Base-by-base conservation (phyloP, 768 basidiomycete species). In the Lactifluus echinatus region DNA sequence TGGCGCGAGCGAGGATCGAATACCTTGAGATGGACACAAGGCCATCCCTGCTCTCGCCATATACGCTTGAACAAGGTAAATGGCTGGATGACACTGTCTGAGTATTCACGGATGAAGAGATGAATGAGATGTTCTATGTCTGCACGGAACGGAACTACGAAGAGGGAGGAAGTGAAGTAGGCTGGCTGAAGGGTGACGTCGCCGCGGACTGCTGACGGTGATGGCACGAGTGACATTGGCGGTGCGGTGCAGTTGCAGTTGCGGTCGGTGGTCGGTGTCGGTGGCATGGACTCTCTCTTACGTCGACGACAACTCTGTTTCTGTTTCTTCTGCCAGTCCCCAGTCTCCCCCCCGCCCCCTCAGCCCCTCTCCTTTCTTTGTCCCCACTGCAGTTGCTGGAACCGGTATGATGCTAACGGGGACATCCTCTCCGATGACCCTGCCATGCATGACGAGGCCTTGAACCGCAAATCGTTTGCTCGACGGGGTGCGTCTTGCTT, bases 361-460 rank as follows among this genome's bases (percentile, higher is more conserved):
- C 77, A 86, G 66, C 70, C 76, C 3, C 74, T 72, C 12, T 78
- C 79, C 44, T 90, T 87, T 68, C 76, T 78, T 53, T 91, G 89
- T 61, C 71, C 80, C 12, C 70, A 78, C 10, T 91, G 89, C 65
- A 71, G 72, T 40, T 89, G 86, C 67, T 82, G 82, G 81, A 93
- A 92, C 68, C 79, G 82, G 45, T 89, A 79, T 66, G 81, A 87
- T 63, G 69, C 79, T 50, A 67, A 74, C 12, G 92, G 91, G 36
- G 81, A 91, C 62, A 90, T 94, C 61, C 64, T 85, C 36, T 89
- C 89, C 1, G 86, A 92, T 65, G 86, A 93, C 54, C 88, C 91
- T 17, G 89, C 91, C 1, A 93, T 93, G 89, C 83, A 89, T 66
- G 82, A 90, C 62, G 82, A 91, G 66, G 69, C 76, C 1, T 64